A percentile compares a stretch with the other conserved stretches of the same genome.
Evolutionary conservation across 768 basidiomycete genomes (phyloP).

Genomic region (Jaapia argillacea): DNA sequence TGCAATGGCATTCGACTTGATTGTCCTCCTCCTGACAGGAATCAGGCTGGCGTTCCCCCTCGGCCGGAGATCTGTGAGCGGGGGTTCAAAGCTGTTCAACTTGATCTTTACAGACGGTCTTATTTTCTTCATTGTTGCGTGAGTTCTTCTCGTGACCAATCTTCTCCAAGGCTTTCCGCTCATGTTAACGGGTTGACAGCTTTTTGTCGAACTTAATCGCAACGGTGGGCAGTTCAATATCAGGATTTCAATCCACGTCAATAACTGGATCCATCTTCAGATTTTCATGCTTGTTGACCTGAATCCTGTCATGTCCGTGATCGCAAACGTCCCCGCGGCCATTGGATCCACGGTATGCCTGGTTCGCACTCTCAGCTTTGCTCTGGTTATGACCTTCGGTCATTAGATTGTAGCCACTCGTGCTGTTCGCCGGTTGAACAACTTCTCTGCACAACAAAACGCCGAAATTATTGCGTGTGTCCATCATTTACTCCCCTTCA

Average conservation of each 20-base stretch:
- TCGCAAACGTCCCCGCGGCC: slow-evolving; percentile 1
- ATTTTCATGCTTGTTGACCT: slow-evolving; percentile 1
- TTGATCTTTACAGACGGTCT: slow-evolving; percentile 1
- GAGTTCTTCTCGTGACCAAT: no score
- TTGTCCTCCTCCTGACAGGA: not conserved
- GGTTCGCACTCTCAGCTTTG: not conserved
- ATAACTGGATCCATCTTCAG: not conserved
- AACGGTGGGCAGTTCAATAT: not conserved
- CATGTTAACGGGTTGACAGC: no score
- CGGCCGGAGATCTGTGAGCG: not conserved
- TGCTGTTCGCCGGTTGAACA: not conserved
- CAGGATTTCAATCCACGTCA: not conserved
- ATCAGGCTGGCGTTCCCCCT: not conserved
- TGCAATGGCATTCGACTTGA: slow-evolving; percentile 2
- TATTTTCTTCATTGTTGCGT: slow-evolving; percentile 1
- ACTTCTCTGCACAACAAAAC: no score
- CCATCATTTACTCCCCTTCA: no score
- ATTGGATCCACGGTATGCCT: not conserved
- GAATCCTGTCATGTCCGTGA: slow-evolving; percentile 1
- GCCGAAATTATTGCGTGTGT: no score
- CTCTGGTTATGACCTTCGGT: not conserved
- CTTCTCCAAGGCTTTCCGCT: no score
- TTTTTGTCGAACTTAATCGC: slow-evolving; percentile 3
- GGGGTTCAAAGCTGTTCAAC: slow-evolving; percentile 1
- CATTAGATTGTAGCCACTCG: not conserved